Evolutionary conservation across 2,329 filamentous ascomycete genomes (phyloP).

Genomic region (Fusarium marasasianum): DNA sequence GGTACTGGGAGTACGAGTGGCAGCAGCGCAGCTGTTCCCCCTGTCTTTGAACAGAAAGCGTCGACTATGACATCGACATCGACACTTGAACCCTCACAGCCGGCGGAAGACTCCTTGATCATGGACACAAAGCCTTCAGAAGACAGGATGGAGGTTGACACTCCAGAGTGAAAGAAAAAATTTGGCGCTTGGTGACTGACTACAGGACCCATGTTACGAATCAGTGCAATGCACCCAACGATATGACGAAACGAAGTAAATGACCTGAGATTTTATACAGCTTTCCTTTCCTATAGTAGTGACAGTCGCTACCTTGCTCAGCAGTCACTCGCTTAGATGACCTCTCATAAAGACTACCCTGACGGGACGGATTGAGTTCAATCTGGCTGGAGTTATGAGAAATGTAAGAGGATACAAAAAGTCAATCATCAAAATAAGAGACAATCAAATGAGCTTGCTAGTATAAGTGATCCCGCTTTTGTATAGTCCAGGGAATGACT

Average conservation of each 20-base stretch:
- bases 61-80: constrained; percentile 32
- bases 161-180: constrained; percentile 26
- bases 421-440: constrained; percentile 8
- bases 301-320: constrained; percentile 30
- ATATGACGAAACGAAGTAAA: constrained; percentile 43
- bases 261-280: constrained; percentile 38
- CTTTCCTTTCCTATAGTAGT: constrained; percentile 33
- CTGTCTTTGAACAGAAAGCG: constrained; percentile 41
- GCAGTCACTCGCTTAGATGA: constrained; percentile 37
- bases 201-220: constrained; percentile 32
- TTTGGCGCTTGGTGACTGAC: constrained; percentile 12
- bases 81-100: constrained; percentile 32
- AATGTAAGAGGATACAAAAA: constrained; percentile 25
- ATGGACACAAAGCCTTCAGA: constrained; percentile 38
- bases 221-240: constrained; percentile 28
- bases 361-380: constrained; percentile 9
- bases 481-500: not conserved
- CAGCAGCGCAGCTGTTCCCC: constrained; percentile 24
- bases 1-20: constrained; percentile 23
- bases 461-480: not conserved
- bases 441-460: not conserved
- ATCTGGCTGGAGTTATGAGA: constrained; percentile 3
- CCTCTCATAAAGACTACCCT: constrained; percentile 13
- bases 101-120: constrained; percentile 39
- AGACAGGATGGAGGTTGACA: constrained; percentile 44